Evolutionary conservation across 2,329 filamentous ascomycete genomes (phyloP).

Genomic region (Sodiomyces alkalinus): DNA sequence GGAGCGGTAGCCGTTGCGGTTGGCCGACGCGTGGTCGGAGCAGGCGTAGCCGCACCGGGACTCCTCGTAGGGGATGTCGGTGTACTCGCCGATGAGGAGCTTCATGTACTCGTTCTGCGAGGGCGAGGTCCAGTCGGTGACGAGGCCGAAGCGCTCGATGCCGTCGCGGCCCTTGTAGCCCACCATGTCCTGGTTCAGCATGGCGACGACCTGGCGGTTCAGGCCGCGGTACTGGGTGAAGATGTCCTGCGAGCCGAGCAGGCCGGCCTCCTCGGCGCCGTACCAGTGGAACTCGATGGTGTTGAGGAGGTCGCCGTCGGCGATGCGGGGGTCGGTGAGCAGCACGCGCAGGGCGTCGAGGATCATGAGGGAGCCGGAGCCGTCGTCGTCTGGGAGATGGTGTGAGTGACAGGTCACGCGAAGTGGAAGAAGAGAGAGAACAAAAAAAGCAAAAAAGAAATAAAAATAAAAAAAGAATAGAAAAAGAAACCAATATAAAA

Average conservation of each 20-base stretch:
- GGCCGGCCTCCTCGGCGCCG: constrained; percentile 64
- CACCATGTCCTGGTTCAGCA: constrained; percentile 30
- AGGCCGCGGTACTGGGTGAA: constrained; percentile 20
- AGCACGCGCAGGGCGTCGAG: constrained; percentile 63
- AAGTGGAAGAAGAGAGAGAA: no score
- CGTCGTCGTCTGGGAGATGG: constrained; percentile 70
- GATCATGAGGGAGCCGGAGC: constrained; percentile 63
- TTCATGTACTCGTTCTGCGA: constrained; percentile 21
- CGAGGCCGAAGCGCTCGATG: constrained; percentile 19
- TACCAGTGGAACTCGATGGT: constrained; percentile 83
- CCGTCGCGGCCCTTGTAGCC: constrained; percentile 19
- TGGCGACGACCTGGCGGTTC: constrained; percentile 20
- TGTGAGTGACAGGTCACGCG: no score
- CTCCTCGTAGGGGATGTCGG: constrained; percentile 25
- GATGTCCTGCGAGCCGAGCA: constrained; percentile 53
- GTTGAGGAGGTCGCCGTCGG: constrained; percentile 48
- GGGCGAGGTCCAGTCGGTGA: constrained; percentile 22
- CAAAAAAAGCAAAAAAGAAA: no score
- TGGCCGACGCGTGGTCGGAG: constrained; percentile 55
- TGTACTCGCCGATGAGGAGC: constrained; percentile 20
- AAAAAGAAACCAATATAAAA: no score
- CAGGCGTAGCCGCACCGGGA: constrained; percentile 41
- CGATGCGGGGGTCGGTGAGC: constrained; percentile 45
- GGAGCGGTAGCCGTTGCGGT: constrained; percentile 49
- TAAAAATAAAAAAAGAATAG: no score